phyloP scores from a whole-genome alignment of 345 rosid genomes.

The Moricandia arvensis region DNA sequence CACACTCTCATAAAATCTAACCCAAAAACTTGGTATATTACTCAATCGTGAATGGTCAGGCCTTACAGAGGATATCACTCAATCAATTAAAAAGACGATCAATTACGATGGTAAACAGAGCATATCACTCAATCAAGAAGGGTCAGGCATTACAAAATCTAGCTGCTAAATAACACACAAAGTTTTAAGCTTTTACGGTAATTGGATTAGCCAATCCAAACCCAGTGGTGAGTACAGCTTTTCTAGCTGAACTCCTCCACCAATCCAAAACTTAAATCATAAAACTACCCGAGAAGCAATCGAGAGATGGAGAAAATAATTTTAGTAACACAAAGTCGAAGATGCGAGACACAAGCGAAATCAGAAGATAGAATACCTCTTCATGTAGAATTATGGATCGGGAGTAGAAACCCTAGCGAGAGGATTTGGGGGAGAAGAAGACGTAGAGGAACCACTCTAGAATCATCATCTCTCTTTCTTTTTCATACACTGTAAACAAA shows the following conservation, averaged over 20 bases:
- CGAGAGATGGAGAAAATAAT: too few relatives aligned
- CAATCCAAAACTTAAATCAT: neutral
- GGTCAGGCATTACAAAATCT: neutral
- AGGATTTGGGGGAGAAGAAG: slow-evolving; percentile 26
- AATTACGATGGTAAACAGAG: neutral
- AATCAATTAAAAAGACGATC: neutral
- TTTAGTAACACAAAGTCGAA: neutral
- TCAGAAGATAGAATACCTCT: slow-evolving; percentile 23
- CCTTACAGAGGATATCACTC: neutral
- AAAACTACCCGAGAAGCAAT: too few relatives aligned
- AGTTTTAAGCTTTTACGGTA: neutral
- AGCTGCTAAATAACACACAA: neutral
- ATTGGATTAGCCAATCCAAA: neutral
- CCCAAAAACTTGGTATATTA: neutral
- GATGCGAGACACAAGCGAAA: slow-evolving; percentile 6
- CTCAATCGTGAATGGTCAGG: neutral
- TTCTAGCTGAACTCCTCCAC: neutral
- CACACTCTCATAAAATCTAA: neutral
- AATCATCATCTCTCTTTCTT: neutral
- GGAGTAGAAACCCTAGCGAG: slow-evolving; percentile 27
- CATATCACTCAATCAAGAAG: neutral
- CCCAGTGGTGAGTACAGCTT: too few relatives aligned
- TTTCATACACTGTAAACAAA: neutral
- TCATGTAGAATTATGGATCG: neutral
- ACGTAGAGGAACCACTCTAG: slow-evolving; percentile 18